Base-by-base conservation (phyloP, 2,329 filamentous ascomycete species). In the Aspergillus texensis region DNA sequence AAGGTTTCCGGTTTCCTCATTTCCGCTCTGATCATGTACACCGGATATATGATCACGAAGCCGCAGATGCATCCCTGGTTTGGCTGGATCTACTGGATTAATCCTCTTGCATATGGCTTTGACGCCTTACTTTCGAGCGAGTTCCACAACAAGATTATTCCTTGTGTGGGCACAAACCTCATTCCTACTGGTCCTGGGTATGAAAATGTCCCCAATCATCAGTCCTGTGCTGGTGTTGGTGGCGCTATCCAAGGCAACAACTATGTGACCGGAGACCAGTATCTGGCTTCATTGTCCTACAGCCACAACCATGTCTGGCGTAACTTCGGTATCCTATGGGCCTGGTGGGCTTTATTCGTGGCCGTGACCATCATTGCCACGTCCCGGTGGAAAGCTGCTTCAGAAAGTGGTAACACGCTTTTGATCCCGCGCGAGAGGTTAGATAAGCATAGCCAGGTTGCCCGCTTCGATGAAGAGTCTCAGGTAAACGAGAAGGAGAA, bases 271-370 rank as follows among this genome's bases (percentile, higher is more conserved):
- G 88, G 88, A 0, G 86, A 88, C n/a, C 75, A 84, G 6, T 90
- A 90, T 59, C 76, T 90, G 0, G 70, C 68, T 0, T 84, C 82
- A 1, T 77, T 91, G 0, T 85, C 84, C 0, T 89, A 87, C 73
- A 79, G 77, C 24, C 77, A 84, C 57, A 69, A 70, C 0, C 82
- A 87, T 50, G 63, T 88, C 1, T 88, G 86, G 86, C 77, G 86
- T 10, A 88, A 89, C 71, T 84, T 88, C 62, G 86, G 86, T 14
- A 87, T 88, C 57, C 70, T 89, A 48, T 88, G 86, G 82, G 87
- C 83, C 0, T 90, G 83, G 82, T 90, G 88, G 86, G 81, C 74
- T 12, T 72, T 90, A 0, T 90, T 85, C 63, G 84, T 87, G 19
- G 81, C 62, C 4, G 70, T 89, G 4, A 91, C 88, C 0, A 82